Conservation (phyloP, 768 basidiomycete species). For the Suillus fuscotomentosus region DNA sequence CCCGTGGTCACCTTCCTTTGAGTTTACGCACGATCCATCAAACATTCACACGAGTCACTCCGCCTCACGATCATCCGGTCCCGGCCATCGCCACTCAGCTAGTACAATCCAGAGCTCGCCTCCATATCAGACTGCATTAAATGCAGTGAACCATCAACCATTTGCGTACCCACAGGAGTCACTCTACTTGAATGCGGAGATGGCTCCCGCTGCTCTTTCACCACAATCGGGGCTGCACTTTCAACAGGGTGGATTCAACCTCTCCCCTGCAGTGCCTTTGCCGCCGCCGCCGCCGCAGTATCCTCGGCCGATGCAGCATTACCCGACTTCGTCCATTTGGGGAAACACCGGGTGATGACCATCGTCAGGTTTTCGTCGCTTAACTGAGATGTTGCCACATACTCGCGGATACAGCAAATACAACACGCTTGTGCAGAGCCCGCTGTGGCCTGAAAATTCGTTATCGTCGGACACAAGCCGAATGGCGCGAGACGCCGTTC, state of each 20-base stretch:
- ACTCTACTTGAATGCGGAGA: conserved; percentile 3
- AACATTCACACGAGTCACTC: background rate
- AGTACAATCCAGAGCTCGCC: conserved; percentile 13
- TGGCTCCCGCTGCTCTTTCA: background rate
- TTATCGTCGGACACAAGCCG: background rate
- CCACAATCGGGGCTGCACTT: background rate
- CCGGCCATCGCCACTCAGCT: conserved; percentile 17
- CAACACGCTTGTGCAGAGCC: background rate
- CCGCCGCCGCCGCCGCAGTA: conserved; percentile 17
- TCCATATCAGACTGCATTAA: conserved; percentile 11
- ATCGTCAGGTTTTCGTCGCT: background rate
- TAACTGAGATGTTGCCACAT: background rate
- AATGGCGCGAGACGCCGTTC: background rate
- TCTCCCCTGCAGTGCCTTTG: conserved; percentile 10
- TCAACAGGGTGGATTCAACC: background rate
- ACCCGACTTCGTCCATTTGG: conserved; percentile 21
- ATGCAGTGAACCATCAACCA: background rate
- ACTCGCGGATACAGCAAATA: conserved; percentile 2
- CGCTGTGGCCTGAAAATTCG: conserved; percentile 2
- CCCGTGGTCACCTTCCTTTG: conserved; percentile 25
- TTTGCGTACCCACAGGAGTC: conserved; percentile 4
- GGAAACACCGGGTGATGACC: conserved; percentile 22
- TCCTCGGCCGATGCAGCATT: conserved; percentile 19
- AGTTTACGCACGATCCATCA: conserved; percentile 19
- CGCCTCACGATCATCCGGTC: conserved; percentile 1